A percentile compares a stretch with the other conserved stretches of the same genome.
Conservation (phyloP, 2,329 filamentous ascomycete species). For the Alternaria triticimaculans region DNA sequence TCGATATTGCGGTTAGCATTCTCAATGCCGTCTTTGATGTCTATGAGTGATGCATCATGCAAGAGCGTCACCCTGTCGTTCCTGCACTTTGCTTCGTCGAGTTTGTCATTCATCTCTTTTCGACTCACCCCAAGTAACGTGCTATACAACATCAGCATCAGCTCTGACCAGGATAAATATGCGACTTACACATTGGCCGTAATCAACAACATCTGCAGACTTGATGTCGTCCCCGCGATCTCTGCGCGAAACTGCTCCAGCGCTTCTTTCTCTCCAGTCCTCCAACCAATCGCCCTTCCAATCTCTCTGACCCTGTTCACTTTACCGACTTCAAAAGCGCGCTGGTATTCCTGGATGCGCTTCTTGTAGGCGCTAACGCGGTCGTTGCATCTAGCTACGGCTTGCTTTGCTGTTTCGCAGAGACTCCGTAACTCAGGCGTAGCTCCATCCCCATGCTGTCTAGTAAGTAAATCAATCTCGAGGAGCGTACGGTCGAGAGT, state of each 20-base stretch:
- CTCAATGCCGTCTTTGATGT: not conserved
- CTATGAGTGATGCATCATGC: not conserved
- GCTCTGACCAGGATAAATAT: not conserved
- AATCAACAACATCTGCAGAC: slow-evolving; percentile 14
- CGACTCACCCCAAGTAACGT: not conserved
- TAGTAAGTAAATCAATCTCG: slow-evolving; percentile 22
- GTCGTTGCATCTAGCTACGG: not conserved
- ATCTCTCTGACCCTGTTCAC: slow-evolving; percentile 4
- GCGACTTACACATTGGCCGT: not conserved
- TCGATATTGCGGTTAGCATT: not conserved
- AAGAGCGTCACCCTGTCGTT: not conserved
- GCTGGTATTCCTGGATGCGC: not conserved
- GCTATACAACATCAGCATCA: not conserved
- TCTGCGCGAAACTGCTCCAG: slow-evolving; percentile 18
- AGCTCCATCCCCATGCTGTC: not conserved
- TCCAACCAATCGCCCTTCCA: slow-evolving; percentile 15
- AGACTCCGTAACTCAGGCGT: not conserved
- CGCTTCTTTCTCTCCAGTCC: slow-evolving; percentile 16
- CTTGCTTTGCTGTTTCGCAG: not conserved
- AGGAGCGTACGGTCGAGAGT: slow-evolving; percentile 22
- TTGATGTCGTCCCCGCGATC: slow-evolving; percentile 8
- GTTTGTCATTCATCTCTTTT: not conserved
- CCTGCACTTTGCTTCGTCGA: not conserved
- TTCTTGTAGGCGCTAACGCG: not conserved
- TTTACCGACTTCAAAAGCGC: not conserved